Base-by-base conservation (phyloP, 306 rosid genomes). In the Pueraria montana region DNA sequence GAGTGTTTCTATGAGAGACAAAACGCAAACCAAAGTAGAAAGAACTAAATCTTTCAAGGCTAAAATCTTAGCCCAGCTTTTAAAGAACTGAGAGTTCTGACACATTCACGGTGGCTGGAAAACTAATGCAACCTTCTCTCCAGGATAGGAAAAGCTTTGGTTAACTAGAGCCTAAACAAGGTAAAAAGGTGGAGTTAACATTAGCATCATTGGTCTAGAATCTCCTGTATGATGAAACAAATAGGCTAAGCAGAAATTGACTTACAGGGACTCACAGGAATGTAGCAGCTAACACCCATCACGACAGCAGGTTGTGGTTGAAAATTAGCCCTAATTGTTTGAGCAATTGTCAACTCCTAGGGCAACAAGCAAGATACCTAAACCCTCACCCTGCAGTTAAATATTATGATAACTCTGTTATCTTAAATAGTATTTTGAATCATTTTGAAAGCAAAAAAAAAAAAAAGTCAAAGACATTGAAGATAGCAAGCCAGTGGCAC, bases 371-470 rank as follows among this genome's bases (percentile, higher is more conserved):
- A 91, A 88, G 89, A 91, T 74, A 91, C 90, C 97, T 94, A 94
- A 89, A 91, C 96, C 86, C 97, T 84, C 74, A 77, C 90, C 98
- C 98, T 92, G 98, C 98, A 94, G 85, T 92, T 94, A 74, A 87
- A 94, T 80, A 83, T 89, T 74, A 85, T n/a, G 87, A 86, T 86
- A 85, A 91, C 94, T 87, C 86, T 83, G 88, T 86, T 76, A 92
- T 79, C 88, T 84, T 88, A 66, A 85, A 80, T 74, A 84, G 84
- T 84, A 85, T 65, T 85, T 77, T 12, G 67, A 82, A 83, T 77
- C 74, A 86, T 78, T 88, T 85, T 64, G 32, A 65, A 81, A 84
- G 77, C 72, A 80, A 75, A 80, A 75, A 74, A 77, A 74, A 27
- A 30, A 63, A 73, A 82, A 42, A 74, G 53, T 20, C 36, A 82